These are phyloP conservation scores for Malus hybrid DNA, from an alignment of 331 rosid genomes.

Conservation along the genomic window DNA sequence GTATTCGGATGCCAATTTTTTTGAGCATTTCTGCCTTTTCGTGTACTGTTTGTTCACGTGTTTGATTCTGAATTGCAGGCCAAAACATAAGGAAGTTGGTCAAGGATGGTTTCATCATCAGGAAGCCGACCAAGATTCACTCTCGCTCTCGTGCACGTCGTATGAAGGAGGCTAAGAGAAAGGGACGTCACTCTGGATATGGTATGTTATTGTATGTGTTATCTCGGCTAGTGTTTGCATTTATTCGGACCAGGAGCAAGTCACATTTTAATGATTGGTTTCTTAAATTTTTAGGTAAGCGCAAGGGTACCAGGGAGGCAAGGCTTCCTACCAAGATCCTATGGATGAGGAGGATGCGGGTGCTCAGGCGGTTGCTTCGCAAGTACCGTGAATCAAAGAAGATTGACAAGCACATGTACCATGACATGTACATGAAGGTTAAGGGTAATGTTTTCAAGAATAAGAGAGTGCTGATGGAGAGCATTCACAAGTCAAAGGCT, in stretches of 20 bases:
- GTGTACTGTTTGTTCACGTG: not conserved
- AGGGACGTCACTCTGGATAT: constrained; percentile 95
- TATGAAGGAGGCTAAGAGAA: constrained; percentile 88
- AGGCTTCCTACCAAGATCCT: constrained; percentile 89
- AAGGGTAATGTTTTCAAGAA: constrained; percentile 98
- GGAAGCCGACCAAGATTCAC: constrained; percentile 97
- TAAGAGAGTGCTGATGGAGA: constrained; percentile 94
- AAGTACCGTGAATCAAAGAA: constrained; percentile 81
- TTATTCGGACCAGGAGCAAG: not conserved
- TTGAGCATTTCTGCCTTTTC: not conserved
- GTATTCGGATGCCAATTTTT: not conserved
- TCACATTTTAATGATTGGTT: not conserved
- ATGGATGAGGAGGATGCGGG: constrained; percentile 99
- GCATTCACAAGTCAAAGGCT: constrained; percentile 94
- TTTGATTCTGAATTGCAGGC: constrained; percentile 39
- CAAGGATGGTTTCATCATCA: constrained; percentile 91
- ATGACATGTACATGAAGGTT: constrained; percentile 98
- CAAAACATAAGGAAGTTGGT: constrained; percentile 92
- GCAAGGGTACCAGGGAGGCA: constrained; percentile 97
- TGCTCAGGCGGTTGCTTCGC: constrained; percentile 94
- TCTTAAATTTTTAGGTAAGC: constrained; percentile 52
- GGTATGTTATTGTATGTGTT: constrained; percentile 33
- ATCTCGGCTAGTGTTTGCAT: not conserved
- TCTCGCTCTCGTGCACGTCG: constrained; percentile 96
- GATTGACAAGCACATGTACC: constrained; percentile 94